Conservation (phyloP, 768 basidiomycete species). For the Sarcomyxa edulis region DNA sequence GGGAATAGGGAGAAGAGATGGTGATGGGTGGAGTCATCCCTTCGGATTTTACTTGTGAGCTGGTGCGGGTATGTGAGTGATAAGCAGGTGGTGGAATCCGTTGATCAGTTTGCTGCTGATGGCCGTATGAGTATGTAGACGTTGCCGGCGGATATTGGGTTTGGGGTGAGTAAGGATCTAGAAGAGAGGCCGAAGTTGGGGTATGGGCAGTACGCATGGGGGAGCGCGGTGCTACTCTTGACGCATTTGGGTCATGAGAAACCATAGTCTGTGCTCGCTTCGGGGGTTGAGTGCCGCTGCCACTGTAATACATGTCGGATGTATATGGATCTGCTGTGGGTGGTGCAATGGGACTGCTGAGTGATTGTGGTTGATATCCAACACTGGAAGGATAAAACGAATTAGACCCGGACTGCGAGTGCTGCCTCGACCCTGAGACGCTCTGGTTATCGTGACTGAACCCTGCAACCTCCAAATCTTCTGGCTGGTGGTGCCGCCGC, state of each 20-base stretch:
- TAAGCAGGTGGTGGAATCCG: conserved; percentile 33
- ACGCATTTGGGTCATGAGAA: conserved; percentile 45
- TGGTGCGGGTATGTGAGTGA: conserved; percentile 51
- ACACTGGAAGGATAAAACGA: conserved; percentile 57
- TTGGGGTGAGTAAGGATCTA: conserved; percentile 73
- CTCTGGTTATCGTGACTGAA: conserved; percentile 33
- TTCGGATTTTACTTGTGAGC: conserved; percentile 54
- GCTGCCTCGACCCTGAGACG: conserved; percentile 30
- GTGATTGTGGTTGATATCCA: conserved; percentile 51
- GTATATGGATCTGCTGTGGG: conserved; percentile 43
- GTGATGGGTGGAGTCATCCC: conserved; percentile 41
- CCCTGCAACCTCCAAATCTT: conserved; percentile 60
- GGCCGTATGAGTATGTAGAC: conserved; percentile 44
- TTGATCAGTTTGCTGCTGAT: conserved; percentile 38
- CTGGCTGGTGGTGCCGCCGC: conserved; percentile 64
- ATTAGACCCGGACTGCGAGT: conserved; percentile 28
- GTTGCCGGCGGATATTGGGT: conserved; percentile 59
- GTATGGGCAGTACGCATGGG: conserved; percentile 54
- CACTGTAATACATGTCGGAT: conserved; percentile 57
- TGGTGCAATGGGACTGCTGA: conserved; percentile 29
- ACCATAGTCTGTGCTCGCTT: conserved; percentile 48
- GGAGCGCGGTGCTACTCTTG: conserved; percentile 50
- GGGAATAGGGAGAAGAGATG: conserved; percentile 48
- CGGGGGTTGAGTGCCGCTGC: conserved; percentile 38
- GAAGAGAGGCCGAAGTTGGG: conserved; percentile 39